A percentile compares a stretch with the other conserved stretches of the same genome.
Evolutionary conservation across 1,139 yeast genomes (phyloP).

Genomic region (Candida sp.): DNA sequence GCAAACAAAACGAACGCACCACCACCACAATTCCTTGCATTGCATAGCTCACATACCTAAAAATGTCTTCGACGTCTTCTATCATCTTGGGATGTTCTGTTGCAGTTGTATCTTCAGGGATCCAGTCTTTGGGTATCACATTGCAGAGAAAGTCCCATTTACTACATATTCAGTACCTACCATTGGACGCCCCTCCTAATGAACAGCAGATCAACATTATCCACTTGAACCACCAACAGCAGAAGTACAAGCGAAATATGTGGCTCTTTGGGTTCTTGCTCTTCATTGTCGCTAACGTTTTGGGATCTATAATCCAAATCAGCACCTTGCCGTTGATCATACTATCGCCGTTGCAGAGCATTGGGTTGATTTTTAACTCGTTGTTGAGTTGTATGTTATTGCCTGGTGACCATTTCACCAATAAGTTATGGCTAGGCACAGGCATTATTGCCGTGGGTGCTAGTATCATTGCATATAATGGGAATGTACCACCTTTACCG

Average conservation of each 20-base stretch:
- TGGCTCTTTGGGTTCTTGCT: conserved; percentile 80
- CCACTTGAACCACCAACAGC: conserved; percentile 28
- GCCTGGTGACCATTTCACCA: conserved; percentile 71
- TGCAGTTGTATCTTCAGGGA: conserved; percentile 79
- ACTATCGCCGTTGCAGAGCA: conserved; percentile 83
- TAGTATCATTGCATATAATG: conserved; percentile 77
- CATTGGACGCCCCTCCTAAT: conserved; percentile 22
- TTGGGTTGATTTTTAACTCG: conserved; percentile 86
- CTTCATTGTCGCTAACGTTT: conserved; percentile 73
- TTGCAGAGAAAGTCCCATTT: conserved; percentile 83
- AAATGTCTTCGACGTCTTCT: conserved; percentile 16
- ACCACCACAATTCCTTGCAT: too few relatives aligned
- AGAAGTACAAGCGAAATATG: conserved; percentile 56
- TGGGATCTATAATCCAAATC: conserved; percentile 86
- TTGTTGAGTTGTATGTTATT: conserved; percentile 68
- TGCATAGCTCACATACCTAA: background rate
- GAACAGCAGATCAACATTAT: conserved; percentile 9
- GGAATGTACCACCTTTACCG: conserved; percentile 33
- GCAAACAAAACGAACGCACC: too few relatives aligned
- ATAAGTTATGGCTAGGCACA: conserved; percentile 65
- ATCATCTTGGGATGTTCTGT: conserved; percentile 68
- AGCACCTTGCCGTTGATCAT: conserved; percentile 84
- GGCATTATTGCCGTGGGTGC: conserved; percentile 76
- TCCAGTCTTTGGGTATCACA: conserved; percentile 84
- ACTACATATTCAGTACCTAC: conserved; percentile 19